phyloP scores from a whole-genome alignment of 352 stramenopile species.

The Phytopythium mirpurense region DNA sequence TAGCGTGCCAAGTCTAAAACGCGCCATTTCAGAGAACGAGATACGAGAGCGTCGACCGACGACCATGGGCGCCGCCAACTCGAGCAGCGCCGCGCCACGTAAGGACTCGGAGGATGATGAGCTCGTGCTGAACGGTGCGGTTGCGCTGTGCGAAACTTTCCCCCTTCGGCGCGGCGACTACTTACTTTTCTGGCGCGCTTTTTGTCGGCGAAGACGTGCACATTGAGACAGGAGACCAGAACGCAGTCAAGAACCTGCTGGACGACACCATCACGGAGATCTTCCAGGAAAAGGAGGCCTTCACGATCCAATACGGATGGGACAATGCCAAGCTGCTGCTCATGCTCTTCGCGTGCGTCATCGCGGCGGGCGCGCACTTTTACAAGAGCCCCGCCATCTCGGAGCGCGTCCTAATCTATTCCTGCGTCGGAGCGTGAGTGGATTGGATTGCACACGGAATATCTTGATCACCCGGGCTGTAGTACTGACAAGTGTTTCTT shows the following conservation, averaged over 20 bases:
- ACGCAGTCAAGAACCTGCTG: slow-evolving; percentile 83
- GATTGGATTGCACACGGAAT: not conserved
- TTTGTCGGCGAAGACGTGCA: slow-evolving; percentile 23
- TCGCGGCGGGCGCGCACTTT: slow-evolving; percentile 68
- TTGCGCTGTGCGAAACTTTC: not conserved
- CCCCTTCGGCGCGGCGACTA: not conserved
- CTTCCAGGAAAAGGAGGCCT: slow-evolving; percentile 54
- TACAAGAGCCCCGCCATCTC: slow-evolving; percentile 53
- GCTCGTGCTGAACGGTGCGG: slow-evolving; percentile 62
- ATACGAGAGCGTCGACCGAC: not conserved
- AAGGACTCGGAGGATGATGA: slow-evolving; percentile 56
- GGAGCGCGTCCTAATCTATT: slow-evolving; percentile 64
- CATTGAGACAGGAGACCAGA: slow-evolving; percentile 82
- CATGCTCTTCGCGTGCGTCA: slow-evolving; percentile 59
- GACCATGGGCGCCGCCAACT: slow-evolving; percentile 27
- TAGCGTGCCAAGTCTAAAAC: no score
- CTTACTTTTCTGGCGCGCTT: slow-evolving; percentile 4
- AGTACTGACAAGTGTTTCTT: not conserved
- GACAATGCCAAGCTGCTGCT: slow-evolving; percentile 82
- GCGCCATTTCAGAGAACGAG: no score
- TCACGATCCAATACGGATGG: slow-evolving; percentile 65
- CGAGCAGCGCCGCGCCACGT: slow-evolving; percentile 34
- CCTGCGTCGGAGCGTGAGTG: slow-evolving; percentile 55
- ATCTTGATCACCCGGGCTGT: not conserved
- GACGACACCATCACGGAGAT: slow-evolving; percentile 78